Percentiles rank a stretch among this genome's conserved stretches.
Conservation (phyloP, 345 rosid genomes). For the Linum lewisii region DNA sequence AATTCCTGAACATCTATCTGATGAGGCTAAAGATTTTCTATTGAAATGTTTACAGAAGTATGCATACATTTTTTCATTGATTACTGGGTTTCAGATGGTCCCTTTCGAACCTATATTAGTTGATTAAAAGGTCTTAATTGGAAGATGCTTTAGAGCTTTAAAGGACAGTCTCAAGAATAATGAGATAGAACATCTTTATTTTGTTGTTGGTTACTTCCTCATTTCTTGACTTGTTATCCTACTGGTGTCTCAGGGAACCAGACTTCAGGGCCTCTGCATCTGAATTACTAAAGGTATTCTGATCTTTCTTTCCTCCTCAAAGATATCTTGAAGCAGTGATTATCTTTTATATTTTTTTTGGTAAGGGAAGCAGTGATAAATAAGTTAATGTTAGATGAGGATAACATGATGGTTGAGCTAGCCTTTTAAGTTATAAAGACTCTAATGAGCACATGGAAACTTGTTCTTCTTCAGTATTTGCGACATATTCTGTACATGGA, state of each 20-base stretch:
- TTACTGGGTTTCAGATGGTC: background rate
- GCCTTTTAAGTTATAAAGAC: background rate
- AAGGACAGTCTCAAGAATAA: background rate
- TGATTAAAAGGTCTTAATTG: background rate
- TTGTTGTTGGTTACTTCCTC: background rate
- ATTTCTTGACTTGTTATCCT: background rate
- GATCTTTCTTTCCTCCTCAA: slow-evolving; percentile 5
- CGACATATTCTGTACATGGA: background rate
- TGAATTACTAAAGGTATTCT: slow-evolving; percentile 22
- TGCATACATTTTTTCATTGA: background rate
- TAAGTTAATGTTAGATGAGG: background rate
- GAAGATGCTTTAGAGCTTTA: background rate
- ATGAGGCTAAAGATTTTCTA: slow-evolving; percentile 24
- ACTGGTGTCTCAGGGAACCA: slow-evolving; percentile 18
- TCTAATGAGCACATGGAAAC: too few relatives aligned
- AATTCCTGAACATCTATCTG: slow-evolving; percentile 25
- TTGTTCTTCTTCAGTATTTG: background rate
- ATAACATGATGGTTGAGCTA: background rate
- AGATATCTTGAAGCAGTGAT: background rate
- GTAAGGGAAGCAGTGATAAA: background rate
- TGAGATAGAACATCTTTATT: background rate
- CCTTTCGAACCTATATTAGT: background rate
- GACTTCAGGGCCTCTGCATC: slow-evolving; percentile 22
- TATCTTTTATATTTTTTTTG: too few relatives aligned
- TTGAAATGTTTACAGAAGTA: slow-evolving; percentile 28